Base-by-base conservation (phyloP, 2,329 filamentous ascomycete species). In the Westerdykella sp. region DNA sequence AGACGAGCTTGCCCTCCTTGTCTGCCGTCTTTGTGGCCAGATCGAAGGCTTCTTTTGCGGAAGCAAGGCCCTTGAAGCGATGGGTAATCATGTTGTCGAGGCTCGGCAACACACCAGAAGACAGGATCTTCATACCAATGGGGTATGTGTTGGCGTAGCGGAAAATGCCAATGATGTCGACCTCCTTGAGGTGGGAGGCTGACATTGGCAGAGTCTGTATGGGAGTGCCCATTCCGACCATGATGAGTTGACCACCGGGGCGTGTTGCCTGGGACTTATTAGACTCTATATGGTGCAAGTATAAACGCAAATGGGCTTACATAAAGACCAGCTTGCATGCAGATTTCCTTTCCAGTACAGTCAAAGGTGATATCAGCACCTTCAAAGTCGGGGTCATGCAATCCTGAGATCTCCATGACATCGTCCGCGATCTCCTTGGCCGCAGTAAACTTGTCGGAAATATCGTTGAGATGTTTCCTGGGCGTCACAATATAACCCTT, bases 151-250 rank as follows among this genome's bases (percentile, higher is more conserved):
- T 68, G 54, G 75, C 74, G 46, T 79, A 79, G 36, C 76, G 66
- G 60, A 78, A 77, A 6, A 78, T 74, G n/a, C 76, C 76, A 39
- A 78, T 71, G 35, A 79, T 70, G 55, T 79, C 76, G 6, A 79
- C 73, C 57, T 79, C 76, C 28, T 75, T 70, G 47, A 78, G 51
- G 23, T 76, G 74, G n/a, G 76, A 73, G 1, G 73, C 73, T 6
- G 73, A 74, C 53, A 78, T 69, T 2, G 74, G 76, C 5, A 78
- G 59, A 4, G 73, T 77, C 53, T 77, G 74, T 15, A 75, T 67
- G 2, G 75, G 74, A 12, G 74, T 75, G 1, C 76, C 76, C 76
- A 79, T 79, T 6, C 76, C 76, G 34, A 79, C 74, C 63, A 77
- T 74, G 40, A 77, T 67, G 25, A 78, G 62, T 37, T 74, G 70